Percentiles rank a stretch among this genome's conserved stretches.
These are phyloP conservation scores for Colletotrichum tropicicola DNA, from an alignment of 2,329 filamentous ascomycete species.

Conservation along the genomic window DNA sequence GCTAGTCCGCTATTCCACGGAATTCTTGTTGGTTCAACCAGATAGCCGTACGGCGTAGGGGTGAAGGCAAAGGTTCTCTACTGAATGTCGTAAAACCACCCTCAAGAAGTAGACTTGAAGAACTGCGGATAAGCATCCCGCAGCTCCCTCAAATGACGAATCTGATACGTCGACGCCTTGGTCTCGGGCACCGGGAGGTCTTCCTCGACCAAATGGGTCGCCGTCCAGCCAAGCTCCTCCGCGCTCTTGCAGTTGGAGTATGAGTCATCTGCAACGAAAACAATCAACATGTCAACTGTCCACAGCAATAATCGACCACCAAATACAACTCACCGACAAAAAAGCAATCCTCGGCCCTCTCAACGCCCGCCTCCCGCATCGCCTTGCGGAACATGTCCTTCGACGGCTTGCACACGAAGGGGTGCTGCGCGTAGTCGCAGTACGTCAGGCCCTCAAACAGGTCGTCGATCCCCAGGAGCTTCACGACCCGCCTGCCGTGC, in stretches of 20 bases:
- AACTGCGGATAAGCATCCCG: constrained; percentile 81
- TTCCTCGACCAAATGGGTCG: constrained; percentile 85
- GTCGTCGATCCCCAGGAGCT: constrained; percentile 84
- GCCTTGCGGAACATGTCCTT: constrained; percentile 86
- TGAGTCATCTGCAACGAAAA: constrained; percentile 76
- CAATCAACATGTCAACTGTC: too few species aligned
- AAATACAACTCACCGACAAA: constrained; percentile 88
- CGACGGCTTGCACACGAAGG: constrained; percentile 88
- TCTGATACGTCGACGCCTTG: constrained; percentile 77
- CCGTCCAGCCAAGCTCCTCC: constrained; percentile 83
- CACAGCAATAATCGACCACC: too few species aligned
- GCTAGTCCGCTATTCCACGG: too few species aligned
- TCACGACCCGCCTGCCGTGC: constrained; percentile 85
- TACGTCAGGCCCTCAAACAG: constrained; percentile 95
- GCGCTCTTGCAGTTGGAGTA: constrained; percentile 82
- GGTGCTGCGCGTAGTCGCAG: constrained; percentile 82
- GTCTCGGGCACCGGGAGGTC: constrained; percentile 69
- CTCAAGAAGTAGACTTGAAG: constrained; percentile 67
- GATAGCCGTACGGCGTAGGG: too few species aligned
- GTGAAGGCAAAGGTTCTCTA: too few species aligned
- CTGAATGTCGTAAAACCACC: too few species aligned
- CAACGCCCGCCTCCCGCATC: constrained; percentile 82
- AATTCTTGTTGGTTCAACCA: too few species aligned
- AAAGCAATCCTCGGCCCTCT: constrained; percentile 77
- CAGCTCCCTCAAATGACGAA: constrained; percentile 79